phyloP scores from a whole-genome alignment of 371 early-diverging fungal species.

The Apophysomyces sp. region DNA sequence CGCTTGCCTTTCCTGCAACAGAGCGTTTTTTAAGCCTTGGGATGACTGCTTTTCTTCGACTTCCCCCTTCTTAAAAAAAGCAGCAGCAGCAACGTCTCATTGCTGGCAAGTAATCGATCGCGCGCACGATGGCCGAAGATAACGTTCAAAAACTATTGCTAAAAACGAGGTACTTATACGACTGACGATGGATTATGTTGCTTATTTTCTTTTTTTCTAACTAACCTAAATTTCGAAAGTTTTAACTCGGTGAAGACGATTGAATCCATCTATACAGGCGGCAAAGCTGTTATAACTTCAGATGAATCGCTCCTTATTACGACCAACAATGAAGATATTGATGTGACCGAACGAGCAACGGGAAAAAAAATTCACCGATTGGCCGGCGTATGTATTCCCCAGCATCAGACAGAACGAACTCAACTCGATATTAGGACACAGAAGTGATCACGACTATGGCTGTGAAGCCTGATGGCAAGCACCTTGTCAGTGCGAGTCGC shows the following conservation, averaged over 20 bases:
- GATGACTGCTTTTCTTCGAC: neutral
- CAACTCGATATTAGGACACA: conserved; percentile 55
- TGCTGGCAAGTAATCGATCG: neutral
- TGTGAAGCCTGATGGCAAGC: conserved; percentile 75
- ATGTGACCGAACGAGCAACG: conserved; percentile 72
- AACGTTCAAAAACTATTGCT: conserved; percentile 21
- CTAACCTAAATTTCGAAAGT: conserved; percentile 30
- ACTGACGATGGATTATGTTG: too few relatives aligned
- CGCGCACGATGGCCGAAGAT: conserved; percentile 25
- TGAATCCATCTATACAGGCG: conserved; percentile 94
- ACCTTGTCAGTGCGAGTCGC: conserved; percentile 80
- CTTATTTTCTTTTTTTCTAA: too few relatives aligned
- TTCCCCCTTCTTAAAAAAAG: neutral
- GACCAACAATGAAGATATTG: conserved; percentile 82
- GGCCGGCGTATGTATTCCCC: conserved; percentile 57
- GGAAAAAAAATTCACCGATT: conserved; percentile 67
- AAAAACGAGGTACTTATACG: conserved; percentile 17
- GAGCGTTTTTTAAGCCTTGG: neutral
- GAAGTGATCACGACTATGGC: conserved; percentile 89
- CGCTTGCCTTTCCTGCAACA: too few relatives aligned
- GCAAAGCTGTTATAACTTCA: conserved; percentile 72
- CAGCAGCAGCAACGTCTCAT: neutral
- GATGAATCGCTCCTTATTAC: conserved; percentile 75
- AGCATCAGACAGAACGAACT: neutral
- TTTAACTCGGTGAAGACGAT: conserved; percentile 77